Percentiles rank a stretch among this genome's conserved stretches.
Evolutionary conservation across 106 monocot species (phyloP).

Genomic region (Dendrobium nobile): DNA sequence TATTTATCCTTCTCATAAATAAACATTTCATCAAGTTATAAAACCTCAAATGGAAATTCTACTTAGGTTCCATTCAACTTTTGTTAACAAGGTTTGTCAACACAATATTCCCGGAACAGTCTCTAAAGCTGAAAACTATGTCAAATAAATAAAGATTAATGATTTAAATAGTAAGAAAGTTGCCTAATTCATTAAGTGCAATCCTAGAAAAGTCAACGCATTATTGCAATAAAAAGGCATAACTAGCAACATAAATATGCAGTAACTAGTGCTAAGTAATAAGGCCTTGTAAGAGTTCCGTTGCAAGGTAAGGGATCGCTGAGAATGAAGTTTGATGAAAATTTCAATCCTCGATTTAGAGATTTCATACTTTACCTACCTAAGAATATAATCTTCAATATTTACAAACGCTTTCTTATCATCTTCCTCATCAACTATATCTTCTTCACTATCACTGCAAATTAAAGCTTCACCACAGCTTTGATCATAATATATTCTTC

Average conservation of each 20-base stretch:
- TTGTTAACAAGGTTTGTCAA: neutral
- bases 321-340: neutral
- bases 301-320: neutral
- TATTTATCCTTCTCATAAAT: neutral
- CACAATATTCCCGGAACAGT: neutral
- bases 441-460: slow-evolving; percentile 98
- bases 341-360: neutral
- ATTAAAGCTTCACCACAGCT: slow-evolving; percentile 95
- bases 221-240: neutral
- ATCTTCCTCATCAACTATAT: slow-evolving; percentile 85
- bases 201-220: neutral
- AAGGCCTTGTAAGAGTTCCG: neutral
- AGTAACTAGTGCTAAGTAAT: neutral
- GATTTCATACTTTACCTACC: slow-evolving; percentile 34
- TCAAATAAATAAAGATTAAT: neutral
- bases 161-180: neutral
- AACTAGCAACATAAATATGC: neutral
- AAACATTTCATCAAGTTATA: neutral
- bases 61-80: neutral
- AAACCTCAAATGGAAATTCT: neutral
- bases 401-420: slow-evolving; percentile 88
- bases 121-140: neutral
- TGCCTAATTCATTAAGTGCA: neutral
- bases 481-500: slow-evolving; percentile 97
- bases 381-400: slow-evolving; percentile 82